Evolutionary conservation across 768 basidiomycete species (phyloP).

Genomic region (Termitomyces sp.): DNA sequence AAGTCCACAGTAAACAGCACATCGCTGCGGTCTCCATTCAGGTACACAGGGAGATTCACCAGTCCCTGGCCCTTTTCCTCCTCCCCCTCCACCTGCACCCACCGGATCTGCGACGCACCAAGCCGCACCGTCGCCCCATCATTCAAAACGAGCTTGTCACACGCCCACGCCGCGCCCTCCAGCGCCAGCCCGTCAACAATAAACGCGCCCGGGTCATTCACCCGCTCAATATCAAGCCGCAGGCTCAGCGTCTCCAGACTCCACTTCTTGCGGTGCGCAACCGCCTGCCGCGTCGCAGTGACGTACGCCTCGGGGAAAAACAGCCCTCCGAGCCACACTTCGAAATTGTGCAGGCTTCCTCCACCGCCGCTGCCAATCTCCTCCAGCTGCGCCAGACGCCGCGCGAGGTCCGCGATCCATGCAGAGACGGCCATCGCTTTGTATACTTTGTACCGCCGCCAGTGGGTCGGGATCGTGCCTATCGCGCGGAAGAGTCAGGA

Average conservation of each 20-base stretch:
- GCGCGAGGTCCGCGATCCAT: conserved; percentile 80
- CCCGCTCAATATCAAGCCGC: conserved; percentile 75
- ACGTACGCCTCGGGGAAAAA: conserved; percentile 98
- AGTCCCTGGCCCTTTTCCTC: conserved; percentile 27
- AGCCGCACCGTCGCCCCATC: conserved; percentile 79
- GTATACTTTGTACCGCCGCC: conserved; percentile 86
- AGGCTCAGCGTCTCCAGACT: conserved; percentile 86
- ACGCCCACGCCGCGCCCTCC: conserved; percentile 79
- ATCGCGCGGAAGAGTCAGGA: background rate
- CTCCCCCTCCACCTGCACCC: conserved; percentile 61
- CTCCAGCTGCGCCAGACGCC: conserved; percentile 81
- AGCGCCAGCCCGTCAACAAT: conserved; percentile 84
- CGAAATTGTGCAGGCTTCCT: conserved; percentile 60
- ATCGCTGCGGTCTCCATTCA: conserved; percentile 85
- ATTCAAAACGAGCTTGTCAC: conserved; percentile 71
- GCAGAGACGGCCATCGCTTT: conserved; percentile 76
- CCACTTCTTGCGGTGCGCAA: conserved; percentile 89
- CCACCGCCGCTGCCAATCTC: conserved; percentile 53
- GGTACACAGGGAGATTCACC: conserved; percentile 87
- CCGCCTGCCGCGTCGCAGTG: conserved; percentile 93
- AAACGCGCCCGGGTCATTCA: conserved; percentile 75
- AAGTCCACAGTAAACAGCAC: conserved; percentile 88
- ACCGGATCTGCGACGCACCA: conserved; percentile 79
- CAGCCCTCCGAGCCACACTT: conserved; percentile 90
- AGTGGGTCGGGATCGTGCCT: conserved; percentile 88